Base-by-base conservation (phyloP, 106 monocot genomes). In the Dactylorhiza incarnata region DNA sequence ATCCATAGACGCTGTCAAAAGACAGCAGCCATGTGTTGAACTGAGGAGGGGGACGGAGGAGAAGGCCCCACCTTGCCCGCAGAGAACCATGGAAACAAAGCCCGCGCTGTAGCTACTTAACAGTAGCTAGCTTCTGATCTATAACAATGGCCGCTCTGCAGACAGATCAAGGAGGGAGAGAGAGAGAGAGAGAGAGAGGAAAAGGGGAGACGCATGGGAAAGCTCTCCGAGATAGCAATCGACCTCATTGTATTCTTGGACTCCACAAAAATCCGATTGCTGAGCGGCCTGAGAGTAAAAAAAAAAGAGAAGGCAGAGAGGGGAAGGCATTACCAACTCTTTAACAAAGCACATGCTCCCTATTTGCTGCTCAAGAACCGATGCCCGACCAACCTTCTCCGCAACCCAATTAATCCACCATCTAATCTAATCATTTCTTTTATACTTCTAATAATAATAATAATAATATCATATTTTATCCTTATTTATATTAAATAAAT, bases 1-100 rank as follows among this genome's bases (percentile, higher is more conserved):
- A 82, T 78, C 74, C 68, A 67, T 45, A 73, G 77, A 78, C 73
- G 26, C 78, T 82, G 82, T 82, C 73, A 77, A 77, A 73, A 45
- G 43, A 51, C 65, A 44, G 44, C 22, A 58, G 11, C 73, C 58
- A 47, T 73, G 62, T 74, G 67, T 45, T 73, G 24, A 77, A 44
- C 76, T 68, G 58, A 20, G 72, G 81, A 72, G 19, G 76, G 19
- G 24, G 50, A 68, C 44, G 69, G 45, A 25, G 37, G n/a, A 29
- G 1, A 12, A 29, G 49, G 8, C 48, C 77, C 71, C 48, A 82
- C 45, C 24, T 7, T 69, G 16, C 45, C 24, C 69, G 43, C 45
- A 69, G 45, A 68, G 58, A 48, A 12, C 62, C 45, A 50, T 14
- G 47, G 47, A 47, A 65, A 65, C 65, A 65, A 65, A 26, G 13